These are phyloP conservation scores for Amniculicola lignicola DNA, from an alignment of 495 filamentous ascomycete genomes.

Conservation along the genomic window DNA sequence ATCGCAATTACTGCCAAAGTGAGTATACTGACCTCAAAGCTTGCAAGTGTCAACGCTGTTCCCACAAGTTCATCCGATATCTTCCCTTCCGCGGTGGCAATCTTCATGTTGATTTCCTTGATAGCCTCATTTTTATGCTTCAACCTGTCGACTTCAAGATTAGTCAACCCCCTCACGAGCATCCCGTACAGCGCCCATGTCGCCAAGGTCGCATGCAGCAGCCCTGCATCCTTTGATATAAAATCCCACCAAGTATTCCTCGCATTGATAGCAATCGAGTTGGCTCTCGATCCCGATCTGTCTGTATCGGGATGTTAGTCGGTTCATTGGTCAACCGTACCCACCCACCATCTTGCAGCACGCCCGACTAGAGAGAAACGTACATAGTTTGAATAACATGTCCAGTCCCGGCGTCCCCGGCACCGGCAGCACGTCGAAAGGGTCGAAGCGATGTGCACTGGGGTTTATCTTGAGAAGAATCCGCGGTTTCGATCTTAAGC, in stretches of 20 bases:
- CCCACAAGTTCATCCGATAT: slow-evolving; percentile 29
- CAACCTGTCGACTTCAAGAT: slow-evolving; percentile 10
- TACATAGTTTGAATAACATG: slow-evolving; percentile 23
- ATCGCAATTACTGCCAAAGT: no score
- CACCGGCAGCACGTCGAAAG: slow-evolving; percentile 26
- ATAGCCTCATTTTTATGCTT: slow-evolving; percentile 31
- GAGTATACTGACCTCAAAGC: slow-evolving; percentile 23
- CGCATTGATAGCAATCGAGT: slow-evolving; percentile 24
- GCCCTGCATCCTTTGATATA: slow-evolving; percentile 23
- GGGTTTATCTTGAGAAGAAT: slow-evolving; percentile 13
- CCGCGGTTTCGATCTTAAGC: background rate
- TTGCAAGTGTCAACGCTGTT: slow-evolving; percentile 23
- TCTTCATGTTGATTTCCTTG: slow-evolving; percentile 27
- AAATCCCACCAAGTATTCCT: slow-evolving; percentile 31
- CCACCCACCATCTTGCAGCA: no score
- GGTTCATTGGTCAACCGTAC: no score
- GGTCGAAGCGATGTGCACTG: slow-evolving; percentile 25
- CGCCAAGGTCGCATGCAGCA: slow-evolving; percentile 26
- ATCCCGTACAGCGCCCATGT: slow-evolving; percentile 28
- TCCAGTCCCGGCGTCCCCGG: slow-evolving; percentile 23
- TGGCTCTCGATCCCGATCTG: slow-evolving; percentile 14
- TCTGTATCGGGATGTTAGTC: slow-evolving; percentile 12
- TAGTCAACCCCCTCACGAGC: slow-evolving; percentile 8
- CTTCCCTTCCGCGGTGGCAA: slow-evolving; percentile 1
- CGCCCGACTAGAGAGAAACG: background rate